phyloP scores from a whole-genome alignment of 1,284 basidiomycete genomes.

The Boletus calvinii region DNA sequence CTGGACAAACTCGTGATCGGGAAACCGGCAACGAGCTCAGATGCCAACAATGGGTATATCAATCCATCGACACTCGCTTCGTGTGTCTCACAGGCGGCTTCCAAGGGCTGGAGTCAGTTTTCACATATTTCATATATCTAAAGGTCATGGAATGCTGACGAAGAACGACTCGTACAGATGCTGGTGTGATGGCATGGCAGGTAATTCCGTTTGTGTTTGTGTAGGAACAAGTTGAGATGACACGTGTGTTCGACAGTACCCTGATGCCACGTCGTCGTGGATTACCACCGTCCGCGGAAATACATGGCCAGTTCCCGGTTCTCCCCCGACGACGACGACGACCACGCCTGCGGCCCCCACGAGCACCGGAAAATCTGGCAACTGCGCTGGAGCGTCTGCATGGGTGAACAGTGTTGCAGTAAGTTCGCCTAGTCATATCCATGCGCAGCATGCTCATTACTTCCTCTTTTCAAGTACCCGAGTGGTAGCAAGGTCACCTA shows the following conservation, averaged over 20 bases:
- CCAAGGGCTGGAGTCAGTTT: slow-evolving; percentile 55
- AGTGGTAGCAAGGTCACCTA: slow-evolving; percentile 22
- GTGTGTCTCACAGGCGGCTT: slow-evolving; percentile 55
- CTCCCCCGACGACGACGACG: slow-evolving; percentile 1
- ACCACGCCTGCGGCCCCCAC: slow-evolving; percentile 7
- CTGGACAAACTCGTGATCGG: slow-evolving; percentile 58
- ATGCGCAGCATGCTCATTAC: not conserved
- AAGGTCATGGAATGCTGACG: slow-evolving; percentile 1
- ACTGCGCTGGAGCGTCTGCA: slow-evolving; percentile 17
- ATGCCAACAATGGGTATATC: slow-evolving; percentile 62
- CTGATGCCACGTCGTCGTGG: slow-evolving; percentile 27
- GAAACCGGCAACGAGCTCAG: slow-evolving; percentile 53
- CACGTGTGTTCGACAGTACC: slow-evolving; percentile 29
- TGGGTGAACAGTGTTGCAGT: slow-evolving; percentile 17
- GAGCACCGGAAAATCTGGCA: slow-evolving; percentile 6
- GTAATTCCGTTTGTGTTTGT: slow-evolving; percentile 11
- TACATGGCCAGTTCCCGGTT: slow-evolving; percentile 24
- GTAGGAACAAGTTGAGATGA: slow-evolving; percentile 38
- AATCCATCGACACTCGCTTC: slow-evolving; percentile 48
- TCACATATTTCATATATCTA: not conserved
- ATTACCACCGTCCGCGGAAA: slow-evolving; percentile 27
- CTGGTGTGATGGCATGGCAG: slow-evolving; percentile 49
- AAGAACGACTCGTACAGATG: slow-evolving; percentile 36
- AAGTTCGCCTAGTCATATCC: not conserved
- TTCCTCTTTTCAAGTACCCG: slow-evolving; percentile 13